Conservation (phyloP, 75 land plant genomes). For the Pinus tabuliformis region DNA sequence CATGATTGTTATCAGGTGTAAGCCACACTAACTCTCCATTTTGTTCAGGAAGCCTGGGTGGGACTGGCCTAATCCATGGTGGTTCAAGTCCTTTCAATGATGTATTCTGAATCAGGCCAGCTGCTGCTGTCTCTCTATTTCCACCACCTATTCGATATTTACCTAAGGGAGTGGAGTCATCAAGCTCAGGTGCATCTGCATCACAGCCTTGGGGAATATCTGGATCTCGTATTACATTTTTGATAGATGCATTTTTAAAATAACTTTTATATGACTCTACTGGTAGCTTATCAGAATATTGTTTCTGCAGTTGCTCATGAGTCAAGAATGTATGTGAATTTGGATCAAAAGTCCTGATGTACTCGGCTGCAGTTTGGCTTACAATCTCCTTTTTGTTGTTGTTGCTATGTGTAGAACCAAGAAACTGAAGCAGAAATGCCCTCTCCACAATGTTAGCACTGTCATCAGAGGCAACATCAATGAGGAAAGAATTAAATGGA, state of each 20-base stretch:
- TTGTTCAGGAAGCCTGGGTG: slow-evolving; percentile 81
- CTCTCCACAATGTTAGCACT: no score
- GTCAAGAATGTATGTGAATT: slow-evolving; percentile 30
- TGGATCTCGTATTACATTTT: slow-evolving; percentile 75
- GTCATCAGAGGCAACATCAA: no score
- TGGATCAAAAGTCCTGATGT: no score
- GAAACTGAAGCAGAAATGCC: no score
- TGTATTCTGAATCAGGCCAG: slow-evolving; percentile 50
- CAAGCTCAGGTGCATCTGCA: no score
- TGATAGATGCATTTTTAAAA: slow-evolving; percentile 48
- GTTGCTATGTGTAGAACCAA: no score
- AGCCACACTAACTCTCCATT: slow-evolving; percentile 92
- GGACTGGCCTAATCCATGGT: slow-evolving; percentile 82
- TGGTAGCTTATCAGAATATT: slow-evolving; percentile 41
- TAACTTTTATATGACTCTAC: slow-evolving; percentile 30
- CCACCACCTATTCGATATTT: slow-evolving; percentile 67
- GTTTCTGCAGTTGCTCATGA: slow-evolving; percentile 52
- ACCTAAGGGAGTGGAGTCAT: no score
- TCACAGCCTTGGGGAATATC: slow-evolving; percentile 73
- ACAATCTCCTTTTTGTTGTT: no score
- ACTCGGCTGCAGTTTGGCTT: no score
- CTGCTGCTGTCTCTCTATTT: slow-evolving; percentile 60
- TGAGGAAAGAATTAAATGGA: no score
- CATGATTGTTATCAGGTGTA: slow-evolving; percentile 79
- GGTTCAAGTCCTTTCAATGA: slow-evolving; percentile 77